These are phyloP conservation scores for Clavispora fructus DNA, from an alignment of 805 yeast species.

Conservation along the genomic window DNA sequence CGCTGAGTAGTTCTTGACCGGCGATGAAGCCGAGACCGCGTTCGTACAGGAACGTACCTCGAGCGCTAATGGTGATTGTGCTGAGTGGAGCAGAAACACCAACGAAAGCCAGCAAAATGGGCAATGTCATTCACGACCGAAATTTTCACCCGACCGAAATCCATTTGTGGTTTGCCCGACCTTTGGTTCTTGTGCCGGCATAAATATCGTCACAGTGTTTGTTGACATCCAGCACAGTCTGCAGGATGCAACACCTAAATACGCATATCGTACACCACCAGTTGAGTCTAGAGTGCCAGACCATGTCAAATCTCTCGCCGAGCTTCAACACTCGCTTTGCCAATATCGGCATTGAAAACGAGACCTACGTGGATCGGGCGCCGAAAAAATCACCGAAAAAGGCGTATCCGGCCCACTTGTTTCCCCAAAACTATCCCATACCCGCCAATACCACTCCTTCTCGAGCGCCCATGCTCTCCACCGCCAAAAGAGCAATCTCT, in stretches of 20 bases:
- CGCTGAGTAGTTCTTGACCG: not conserved
- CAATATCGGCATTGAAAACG: slow-evolving; percentile 19
- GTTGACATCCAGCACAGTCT: not conserved
- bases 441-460: slow-evolving; percentile 16
- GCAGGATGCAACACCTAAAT: not conserved
- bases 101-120: too few species aligned
- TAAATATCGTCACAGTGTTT: not conserved
- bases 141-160: too few species aligned
- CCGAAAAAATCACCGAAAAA: slow-evolving; percentile 6
- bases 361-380: not conserved
- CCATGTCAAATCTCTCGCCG: slow-evolving; percentile 13
- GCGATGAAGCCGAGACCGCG: not conserved
- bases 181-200: too few species aligned
- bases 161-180: too few species aligned
- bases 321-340: slow-evolving; percentile 29
- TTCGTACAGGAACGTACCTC: not conserved
- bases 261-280: not conserved
- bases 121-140: too few species aligned
- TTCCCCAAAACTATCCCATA: slow-evolving; percentile 7
- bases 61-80: too few species aligned
- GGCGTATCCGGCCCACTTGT: slow-evolving; percentile 6
- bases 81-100: too few species aligned
- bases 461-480: slow-evolving; percentile 13
- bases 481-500: slow-evolving; percentile 20
- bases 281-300: not conserved